phyloP scores from a whole-genome alignment of 345 rosid genomes.

The Acer saccharum region DNA sequence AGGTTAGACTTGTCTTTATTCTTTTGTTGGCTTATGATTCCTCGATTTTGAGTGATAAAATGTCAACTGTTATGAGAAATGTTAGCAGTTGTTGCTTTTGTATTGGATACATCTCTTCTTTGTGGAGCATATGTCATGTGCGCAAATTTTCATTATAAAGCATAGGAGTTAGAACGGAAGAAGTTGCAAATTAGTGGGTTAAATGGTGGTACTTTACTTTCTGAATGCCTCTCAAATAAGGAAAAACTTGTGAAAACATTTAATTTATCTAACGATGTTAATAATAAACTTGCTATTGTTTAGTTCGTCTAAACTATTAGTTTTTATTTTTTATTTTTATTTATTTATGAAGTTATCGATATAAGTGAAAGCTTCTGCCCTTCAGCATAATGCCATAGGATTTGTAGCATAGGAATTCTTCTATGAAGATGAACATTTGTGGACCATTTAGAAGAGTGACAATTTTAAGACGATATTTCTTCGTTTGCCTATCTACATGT shows the following conservation, averaged over 20 bases:
- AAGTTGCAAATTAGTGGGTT: not conserved
- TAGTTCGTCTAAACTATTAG: not conserved
- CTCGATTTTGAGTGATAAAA: not conserved
- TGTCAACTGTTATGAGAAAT: not conserved
- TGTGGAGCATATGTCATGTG: not conserved
- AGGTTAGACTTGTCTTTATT: constrained; percentile 48
- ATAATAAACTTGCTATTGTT: too few species aligned
- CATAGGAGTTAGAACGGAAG: not conserved
- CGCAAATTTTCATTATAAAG: not conserved
- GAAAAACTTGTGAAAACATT: too few species aligned
- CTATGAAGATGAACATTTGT: too few species aligned
- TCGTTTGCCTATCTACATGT: too few species aligned
- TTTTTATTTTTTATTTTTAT: too few species aligned
- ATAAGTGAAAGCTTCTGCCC: not conserved
- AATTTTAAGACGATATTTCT: too few species aligned
- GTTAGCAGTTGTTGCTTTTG: not conserved
- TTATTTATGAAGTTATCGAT: too few species aligned
- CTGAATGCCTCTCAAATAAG: too few species aligned
- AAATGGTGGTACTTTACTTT: not conserved
- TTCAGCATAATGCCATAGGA: not conserved
- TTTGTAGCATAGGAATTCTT: not conserved
- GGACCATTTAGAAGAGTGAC: too few species aligned
- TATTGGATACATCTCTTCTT: too few species aligned
- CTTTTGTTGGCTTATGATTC: not conserved
- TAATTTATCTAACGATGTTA: too few species aligned